These are phyloP conservation scores for Kitagawia praeruptora DNA, from an alignment of 129 eudicot genomes.

Conservation along the genomic window DNA sequence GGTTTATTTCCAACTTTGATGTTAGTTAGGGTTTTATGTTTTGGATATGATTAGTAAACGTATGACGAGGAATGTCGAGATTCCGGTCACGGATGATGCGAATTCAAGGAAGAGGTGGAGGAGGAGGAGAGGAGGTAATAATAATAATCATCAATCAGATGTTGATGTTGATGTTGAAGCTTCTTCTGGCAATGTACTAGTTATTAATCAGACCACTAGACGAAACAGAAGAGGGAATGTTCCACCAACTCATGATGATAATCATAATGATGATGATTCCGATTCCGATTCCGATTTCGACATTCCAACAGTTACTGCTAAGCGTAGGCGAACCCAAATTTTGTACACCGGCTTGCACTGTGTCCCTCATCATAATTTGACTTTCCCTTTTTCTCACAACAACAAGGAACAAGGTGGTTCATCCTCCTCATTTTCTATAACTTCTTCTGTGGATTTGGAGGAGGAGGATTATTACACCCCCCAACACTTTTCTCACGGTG, in stretches of 20 bases:
- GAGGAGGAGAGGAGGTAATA: conserved; percentile 16
- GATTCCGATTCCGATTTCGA: background rate
- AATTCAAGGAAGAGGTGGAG: background rate
- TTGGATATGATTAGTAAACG: conserved; percentile 28
- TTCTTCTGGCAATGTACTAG: conserved; percentile 5
- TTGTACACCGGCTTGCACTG: conserved; percentile 9
- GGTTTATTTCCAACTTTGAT: background rate
- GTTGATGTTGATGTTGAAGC: background rate
- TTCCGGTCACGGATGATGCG: conserved; percentile 43
- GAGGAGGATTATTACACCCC: conserved; percentile 30
- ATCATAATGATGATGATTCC: conserved; percentile 22
- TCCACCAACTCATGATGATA: conserved; percentile 15
- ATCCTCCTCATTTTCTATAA: no score
- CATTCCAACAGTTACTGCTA: background rate
- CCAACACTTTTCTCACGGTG: conserved; percentile 51
- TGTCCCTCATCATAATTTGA: background rate
- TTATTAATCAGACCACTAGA: conserved; percentile 13
- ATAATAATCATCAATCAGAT: background rate
- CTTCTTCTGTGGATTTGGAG: background rate
- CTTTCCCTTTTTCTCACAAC: no score
- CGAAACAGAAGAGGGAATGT: background rate
- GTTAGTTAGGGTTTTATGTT: conserved; percentile 30
- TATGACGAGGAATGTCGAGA: conserved; percentile 20
- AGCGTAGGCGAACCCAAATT: conserved; percentile 22
- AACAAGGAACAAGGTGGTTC: no score